Conservation (phyloP, 805 yeast genomes). For the Kodamaea hsintzibuensis region DNA sequence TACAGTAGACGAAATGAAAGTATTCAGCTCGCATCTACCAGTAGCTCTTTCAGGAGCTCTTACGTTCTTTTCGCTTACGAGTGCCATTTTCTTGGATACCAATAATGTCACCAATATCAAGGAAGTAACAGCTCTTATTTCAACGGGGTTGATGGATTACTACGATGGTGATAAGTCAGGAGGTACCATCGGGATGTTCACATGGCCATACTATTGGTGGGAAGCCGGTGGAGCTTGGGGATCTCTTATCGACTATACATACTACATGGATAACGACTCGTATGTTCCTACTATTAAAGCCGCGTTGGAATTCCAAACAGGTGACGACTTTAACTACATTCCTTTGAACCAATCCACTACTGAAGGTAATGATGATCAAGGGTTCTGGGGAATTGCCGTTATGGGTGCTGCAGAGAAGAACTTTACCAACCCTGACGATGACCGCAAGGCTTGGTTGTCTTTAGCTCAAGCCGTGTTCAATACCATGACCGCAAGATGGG, state of each 20-base stretch:
- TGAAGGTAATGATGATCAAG: conserved; percentile 98
- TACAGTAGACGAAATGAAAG: neutral
- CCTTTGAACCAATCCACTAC: conserved; percentile 87
- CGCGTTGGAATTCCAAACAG: conserved; percentile 71
- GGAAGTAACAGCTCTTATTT: conserved; percentile 59
- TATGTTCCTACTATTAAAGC: conserved; percentile 57
- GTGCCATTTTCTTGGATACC: conserved; percentile 36
- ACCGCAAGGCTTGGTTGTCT: conserved; percentile 38
- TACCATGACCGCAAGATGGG: conserved; percentile 49
- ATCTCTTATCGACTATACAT: conserved; percentile 75
- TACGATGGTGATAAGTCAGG: conserved; percentile 70
- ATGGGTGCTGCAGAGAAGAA: conserved; percentile 92
- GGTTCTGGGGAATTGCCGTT: conserved; percentile 92
- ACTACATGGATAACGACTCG: conserved; percentile 66
- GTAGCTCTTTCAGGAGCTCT: conserved; percentile 2
- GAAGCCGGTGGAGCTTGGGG: conserved; percentile 98
- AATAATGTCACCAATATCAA: conserved; percentile 46
- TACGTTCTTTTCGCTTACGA: conserved; percentile 11
- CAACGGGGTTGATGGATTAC: conserved; percentile 77
- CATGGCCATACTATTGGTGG: conserved; percentile 97
- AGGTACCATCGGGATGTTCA: conserved; percentile 83
- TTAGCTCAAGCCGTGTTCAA: conserved; percentile 45
- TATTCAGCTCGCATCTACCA: neutral
- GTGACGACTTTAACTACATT: conserved; percentile 69
- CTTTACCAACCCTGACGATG: conserved; percentile 56